Evolutionary conservation across 352 stramenopile genomes (phyloP).

Genomic region (Globisporangium solare): DNA sequence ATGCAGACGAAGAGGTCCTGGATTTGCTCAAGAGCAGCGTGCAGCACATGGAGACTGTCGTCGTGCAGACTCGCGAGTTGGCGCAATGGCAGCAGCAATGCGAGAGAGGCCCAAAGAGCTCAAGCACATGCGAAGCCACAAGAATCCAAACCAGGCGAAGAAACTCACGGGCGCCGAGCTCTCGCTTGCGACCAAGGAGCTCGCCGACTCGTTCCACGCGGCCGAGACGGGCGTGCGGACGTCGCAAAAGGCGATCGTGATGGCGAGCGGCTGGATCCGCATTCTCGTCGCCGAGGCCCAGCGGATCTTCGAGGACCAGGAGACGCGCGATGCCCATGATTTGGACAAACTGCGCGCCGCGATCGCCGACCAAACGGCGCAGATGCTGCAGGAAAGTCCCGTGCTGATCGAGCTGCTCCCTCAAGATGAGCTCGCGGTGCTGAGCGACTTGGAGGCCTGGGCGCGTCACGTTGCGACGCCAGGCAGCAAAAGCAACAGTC

Average conservation of each 20-base stretch:
- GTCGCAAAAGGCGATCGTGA: constrained; percentile 28
- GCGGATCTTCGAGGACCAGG: constrained; percentile 28
- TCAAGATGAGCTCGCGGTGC: constrained; percentile 19
- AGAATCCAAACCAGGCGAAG: constrained; percentile 5
- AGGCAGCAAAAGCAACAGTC: constrained; percentile 4
- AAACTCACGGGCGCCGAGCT: constrained; percentile 23
- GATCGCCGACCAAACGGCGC: constrained; percentile 25
- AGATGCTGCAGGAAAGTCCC: constrained; percentile 24
- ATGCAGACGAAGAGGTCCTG: constrained; percentile 46
- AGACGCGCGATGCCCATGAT: constrained; percentile 15
- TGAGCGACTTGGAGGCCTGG: constrained; percentile 42
- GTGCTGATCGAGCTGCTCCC: constrained; percentile 32
- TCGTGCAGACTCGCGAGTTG: constrained; percentile 31
- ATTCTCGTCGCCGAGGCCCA: constrained; percentile 40
- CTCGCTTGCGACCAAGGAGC: constrained; percentile 27
- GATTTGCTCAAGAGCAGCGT: constrained; percentile 39
- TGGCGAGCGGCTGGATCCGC: constrained; percentile 42
- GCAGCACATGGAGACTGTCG: constrained; percentile 29
- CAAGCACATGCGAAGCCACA: constrained; percentile 32
- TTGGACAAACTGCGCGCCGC: constrained; percentile 21
- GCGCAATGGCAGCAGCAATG: constrained; percentile 34
- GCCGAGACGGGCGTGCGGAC: constrained; percentile 32
- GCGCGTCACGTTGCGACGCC: constrained; percentile 17
- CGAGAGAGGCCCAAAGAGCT: constrained; percentile 37
- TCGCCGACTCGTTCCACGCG: constrained; percentile 51